phyloP scores from a whole-genome alignment of 2,329 filamentous ascomycete species.

The Aspergillus costaricaensis region DNA sequence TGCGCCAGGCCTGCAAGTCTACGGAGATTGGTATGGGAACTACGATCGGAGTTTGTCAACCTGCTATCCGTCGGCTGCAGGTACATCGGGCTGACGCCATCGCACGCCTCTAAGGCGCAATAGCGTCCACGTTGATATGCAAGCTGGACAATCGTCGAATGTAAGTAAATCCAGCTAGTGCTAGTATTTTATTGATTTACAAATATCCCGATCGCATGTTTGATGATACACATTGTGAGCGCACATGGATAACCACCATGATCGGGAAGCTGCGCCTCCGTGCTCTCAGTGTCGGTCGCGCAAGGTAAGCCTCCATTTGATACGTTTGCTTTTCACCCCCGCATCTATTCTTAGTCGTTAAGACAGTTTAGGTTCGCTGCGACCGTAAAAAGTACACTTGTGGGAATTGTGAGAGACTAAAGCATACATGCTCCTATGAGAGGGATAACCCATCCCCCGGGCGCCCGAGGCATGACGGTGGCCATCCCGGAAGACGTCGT shows the following conservation, averaged over 20 bases:
- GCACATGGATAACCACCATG: neutral
- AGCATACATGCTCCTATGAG: neutral
- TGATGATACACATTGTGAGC: neutral
- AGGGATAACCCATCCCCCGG: neutral
- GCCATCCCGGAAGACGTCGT: neutral
- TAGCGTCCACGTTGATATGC: neutral
- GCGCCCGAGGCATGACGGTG: neutral
- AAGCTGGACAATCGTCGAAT: neutral
- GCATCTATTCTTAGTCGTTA: neutral
- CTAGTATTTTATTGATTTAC: neutral
- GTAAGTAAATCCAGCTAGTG: accelerated
- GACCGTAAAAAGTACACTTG: neutral
- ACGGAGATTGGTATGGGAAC: neutral
- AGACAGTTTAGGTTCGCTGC: neutral
- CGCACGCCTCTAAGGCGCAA: neutral
- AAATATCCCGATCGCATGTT: neutral
- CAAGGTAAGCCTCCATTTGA: neutral
- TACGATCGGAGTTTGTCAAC: neutral
- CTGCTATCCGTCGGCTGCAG: neutral
- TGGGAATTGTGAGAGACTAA: neutral
- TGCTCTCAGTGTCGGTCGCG: neutral
- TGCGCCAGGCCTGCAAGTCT: neutral
- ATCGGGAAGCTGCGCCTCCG: neutral
- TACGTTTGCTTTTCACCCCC: neutral
- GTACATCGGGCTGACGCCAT: neutral